These are phyloP conservation scores for Podospora fimiseda DNA, from an alignment of 495 filamentous ascomycete species.

Conservation along the genomic window DNA sequence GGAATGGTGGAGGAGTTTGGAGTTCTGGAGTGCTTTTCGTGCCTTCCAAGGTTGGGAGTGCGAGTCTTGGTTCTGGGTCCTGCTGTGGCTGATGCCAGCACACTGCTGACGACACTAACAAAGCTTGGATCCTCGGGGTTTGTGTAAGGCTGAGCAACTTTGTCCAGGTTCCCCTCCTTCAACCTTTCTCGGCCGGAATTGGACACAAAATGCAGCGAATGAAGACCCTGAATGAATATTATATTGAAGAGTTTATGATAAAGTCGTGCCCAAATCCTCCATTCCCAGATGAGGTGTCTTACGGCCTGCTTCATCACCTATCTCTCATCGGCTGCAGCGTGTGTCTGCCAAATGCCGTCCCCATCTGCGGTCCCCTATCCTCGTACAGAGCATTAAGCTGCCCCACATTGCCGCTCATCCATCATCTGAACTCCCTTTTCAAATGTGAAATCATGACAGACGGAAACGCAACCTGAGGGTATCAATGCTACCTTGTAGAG, in stretches of 20 bases:
- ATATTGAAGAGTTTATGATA: no score
- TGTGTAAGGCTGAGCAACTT: slow-evolving; percentile 22
- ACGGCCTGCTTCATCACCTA: no score
- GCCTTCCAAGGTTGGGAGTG: no score
- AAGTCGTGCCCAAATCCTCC: no score
- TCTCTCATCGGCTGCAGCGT: no score
- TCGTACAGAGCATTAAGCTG: not conserved
- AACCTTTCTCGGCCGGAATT: not conserved
- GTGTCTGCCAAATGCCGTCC: not conserved
- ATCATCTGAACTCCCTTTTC: no score
- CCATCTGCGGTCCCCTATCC: not conserved
- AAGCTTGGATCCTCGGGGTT: slow-evolving; percentile 11
- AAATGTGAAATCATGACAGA: not conserved
- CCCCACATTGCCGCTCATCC: not conserved
- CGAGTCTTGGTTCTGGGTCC: not conserved
- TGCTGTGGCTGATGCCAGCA: slow-evolving; percentile 22
- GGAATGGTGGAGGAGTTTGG: no score
- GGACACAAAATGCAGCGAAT: not conserved
- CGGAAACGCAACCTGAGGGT: not conserved
- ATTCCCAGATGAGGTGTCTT: no score
- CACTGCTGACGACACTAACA: slow-evolving; percentile 15
- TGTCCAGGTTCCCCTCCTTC: not conserved
- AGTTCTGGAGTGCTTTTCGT: no score
- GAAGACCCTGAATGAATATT: no score
- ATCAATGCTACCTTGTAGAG: not conserved